These are phyloP conservation scores for Cyclocybe aegerita DNA, from an alignment of 768 basidiomycete genomes.

Conservation along the genomic window DNA sequence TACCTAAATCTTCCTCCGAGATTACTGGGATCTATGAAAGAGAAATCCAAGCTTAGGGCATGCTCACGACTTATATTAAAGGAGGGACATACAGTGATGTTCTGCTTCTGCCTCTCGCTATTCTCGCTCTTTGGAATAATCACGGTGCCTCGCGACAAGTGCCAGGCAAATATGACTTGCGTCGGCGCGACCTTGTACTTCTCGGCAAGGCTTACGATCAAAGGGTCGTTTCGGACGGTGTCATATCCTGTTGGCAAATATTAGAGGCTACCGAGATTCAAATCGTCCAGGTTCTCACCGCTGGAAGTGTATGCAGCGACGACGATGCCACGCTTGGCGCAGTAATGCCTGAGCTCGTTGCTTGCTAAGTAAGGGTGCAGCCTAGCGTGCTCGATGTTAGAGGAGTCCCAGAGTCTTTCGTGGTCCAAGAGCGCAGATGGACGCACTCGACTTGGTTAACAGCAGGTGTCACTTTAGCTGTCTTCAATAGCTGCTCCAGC, in stretches of 20 bases:
- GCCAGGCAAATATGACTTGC: slow-evolving; percentile 54
- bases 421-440: too few relatives aligned
- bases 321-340: slow-evolving; percentile 46
- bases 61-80: not conserved
- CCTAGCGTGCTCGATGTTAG: slow-evolving; percentile 19
- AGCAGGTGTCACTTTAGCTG: slow-evolving; percentile 42
- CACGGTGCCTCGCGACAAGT: slow-evolving; percentile 41
- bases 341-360: slow-evolving; percentile 44
- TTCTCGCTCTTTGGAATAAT: slow-evolving; percentile 50
- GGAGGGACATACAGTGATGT: slow-evolving; percentile 38
- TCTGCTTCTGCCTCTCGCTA: slow-evolving; percentile 46
- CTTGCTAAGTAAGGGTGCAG: slow-evolving; percentile 54
- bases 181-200: slow-evolving; percentile 46
- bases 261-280: too few relatives aligned
- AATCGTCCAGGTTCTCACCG: slow-evolving; percentile 21
- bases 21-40: slow-evolving; percentile 10
- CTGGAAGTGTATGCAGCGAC: slow-evolving; percentile 51
- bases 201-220: slow-evolving; percentile 41
- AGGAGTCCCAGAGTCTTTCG: too few relatives aligned
- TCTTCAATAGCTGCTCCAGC: slow-evolving; percentile 37
- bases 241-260: slow-evolving; percentile 32
- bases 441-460: slow-evolving; percentile 48
- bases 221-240: slow-evolving; percentile 43
- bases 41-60: not conserved
- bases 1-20: slow-evolving; percentile 39